Evolutionary conservation across 192 early-diverging fungal species (phyloP).

Genomic region (Backusella liffmaniae): DNA sequence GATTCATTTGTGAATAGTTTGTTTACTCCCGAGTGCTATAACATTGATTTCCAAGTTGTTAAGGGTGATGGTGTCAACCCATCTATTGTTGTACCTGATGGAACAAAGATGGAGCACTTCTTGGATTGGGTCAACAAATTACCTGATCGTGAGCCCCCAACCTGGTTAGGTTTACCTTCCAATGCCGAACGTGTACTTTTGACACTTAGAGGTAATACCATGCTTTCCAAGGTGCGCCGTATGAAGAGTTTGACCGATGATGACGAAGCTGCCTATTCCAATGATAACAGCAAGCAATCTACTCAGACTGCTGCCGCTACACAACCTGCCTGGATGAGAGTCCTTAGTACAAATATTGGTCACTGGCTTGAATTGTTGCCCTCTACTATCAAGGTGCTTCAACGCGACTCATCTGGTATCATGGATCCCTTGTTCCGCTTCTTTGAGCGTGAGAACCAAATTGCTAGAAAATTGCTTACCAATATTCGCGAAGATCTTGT

Average conservation of each 20-base stretch:
- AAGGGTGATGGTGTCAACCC: conserved; percentile 27
- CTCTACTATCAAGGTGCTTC: conserved; percentile 23
- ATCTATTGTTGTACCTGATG: conserved; percentile 78
- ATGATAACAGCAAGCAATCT: conserved; percentile 22
- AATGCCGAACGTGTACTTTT: conserved; percentile 93
- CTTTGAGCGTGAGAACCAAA: conserved; percentile 77
- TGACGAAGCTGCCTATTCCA: conserved; percentile 64
- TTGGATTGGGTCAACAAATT: conserved; percentile 84
- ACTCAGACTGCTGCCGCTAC: conserved; percentile 18
- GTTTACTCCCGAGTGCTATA: conserved; percentile 79
- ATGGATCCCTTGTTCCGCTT: conserved; percentile 78
- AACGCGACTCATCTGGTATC: conserved; percentile 33
- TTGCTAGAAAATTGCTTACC: conserved; percentile 55
- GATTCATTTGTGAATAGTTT: conserved; percentile 82
- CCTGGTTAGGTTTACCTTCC: conserved; percentile 93
- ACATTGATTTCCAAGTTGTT: conserved; percentile 64
- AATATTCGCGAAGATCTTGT: conserved; percentile 67
- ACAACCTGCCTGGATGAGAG: conserved; percentile 80
- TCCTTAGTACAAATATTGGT: conserved; percentile 47
- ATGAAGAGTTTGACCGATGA: conserved; percentile 81
- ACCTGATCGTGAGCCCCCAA: conserved; percentile 92
- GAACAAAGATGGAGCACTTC: conserved; percentile 82
- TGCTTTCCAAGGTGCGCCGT: conserved; percentile 84
- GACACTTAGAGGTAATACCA: conserved; percentile 75
- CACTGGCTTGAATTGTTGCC: conserved; percentile 63